A percentile compares a stretch with the other conserved stretches of the same genome.
These are phyloP conservation scores for Vaccinium vitisidaea DNA, from an alignment of 148 eudicot genomes.

Conservation along the genomic window DNA sequence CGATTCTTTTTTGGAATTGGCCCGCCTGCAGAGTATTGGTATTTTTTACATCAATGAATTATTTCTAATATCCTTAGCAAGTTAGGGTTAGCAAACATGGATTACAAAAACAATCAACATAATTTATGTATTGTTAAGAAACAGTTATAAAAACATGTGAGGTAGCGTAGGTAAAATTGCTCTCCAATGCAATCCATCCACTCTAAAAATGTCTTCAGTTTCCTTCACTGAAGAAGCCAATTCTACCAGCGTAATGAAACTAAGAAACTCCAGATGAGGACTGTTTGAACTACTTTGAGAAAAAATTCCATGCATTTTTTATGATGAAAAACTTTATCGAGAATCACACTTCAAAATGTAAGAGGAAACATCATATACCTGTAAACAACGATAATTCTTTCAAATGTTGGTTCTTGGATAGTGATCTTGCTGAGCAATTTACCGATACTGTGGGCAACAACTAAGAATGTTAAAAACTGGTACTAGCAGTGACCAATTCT, in stretches of 20 bases:
- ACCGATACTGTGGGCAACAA: constrained; percentile 26
- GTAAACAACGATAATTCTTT: constrained; percentile 96
- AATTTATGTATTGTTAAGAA: neutral
- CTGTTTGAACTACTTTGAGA: neutral
- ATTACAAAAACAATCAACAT: neutral
- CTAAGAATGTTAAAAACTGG: constrained; percentile 8
- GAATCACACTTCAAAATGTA: neutral
- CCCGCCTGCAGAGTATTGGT: constrained; percentile 47
- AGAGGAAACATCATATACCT: constrained; percentile 39
- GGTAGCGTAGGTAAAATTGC: neutral
- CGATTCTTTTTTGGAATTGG: constrained; percentile 44
- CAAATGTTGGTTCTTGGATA: constrained; percentile 97
- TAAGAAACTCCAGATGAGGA: neutral
- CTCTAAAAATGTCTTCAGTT: neutral
- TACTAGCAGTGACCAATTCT: neutral
- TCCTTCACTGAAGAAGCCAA: neutral
- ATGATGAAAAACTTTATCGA: neutral
- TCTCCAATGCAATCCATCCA: neutral
- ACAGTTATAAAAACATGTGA: neutral
- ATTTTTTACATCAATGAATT: neutral
- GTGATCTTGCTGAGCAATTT: constrained; percentile 72
- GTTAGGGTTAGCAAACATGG: neutral
- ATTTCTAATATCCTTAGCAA: neutral
- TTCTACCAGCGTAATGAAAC: neutral
- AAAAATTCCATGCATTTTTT: neutral